These are phyloP conservation scores for Magnaporthiopsis incrustans DNA, from an alignment of 2,329 filamentous ascomycete species.

Conservation along the genomic window DNA sequence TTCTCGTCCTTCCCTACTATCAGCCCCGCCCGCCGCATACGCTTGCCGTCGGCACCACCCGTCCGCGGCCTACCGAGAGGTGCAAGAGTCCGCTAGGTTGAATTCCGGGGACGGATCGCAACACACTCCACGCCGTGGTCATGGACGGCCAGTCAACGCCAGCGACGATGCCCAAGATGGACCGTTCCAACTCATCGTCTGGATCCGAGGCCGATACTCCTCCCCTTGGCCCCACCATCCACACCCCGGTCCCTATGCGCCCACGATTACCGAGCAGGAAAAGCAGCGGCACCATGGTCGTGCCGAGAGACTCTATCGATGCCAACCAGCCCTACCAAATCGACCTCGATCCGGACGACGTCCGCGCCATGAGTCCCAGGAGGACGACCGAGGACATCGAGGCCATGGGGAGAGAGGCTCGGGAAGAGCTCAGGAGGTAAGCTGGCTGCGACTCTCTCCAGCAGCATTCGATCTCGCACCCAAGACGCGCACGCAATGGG, in stretches of 20 bases:
- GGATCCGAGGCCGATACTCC: constrained; percentile 21
- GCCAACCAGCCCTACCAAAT: constrained; percentile 66
- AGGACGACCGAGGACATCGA: constrained; percentile 87
- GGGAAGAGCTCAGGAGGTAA: constrained; percentile 55
- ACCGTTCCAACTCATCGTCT: constrained; percentile 26
- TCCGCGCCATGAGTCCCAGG: constrained; percentile 88
- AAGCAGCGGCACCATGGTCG: constrained; percentile 75
- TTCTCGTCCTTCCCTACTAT: not conserved
- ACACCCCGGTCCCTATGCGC: constrained; percentile 46
- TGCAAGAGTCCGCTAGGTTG: not conserved
- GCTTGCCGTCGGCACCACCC: not conserved
- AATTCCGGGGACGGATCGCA: not conserved
- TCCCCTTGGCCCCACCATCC: constrained; percentile 24
- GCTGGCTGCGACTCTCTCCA: constrained; percentile 12
- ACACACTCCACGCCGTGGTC: not conserved
- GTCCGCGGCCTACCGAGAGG: not conserved
- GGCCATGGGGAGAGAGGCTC: constrained; percentile 73
- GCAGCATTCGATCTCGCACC: constrained; percentile 10
- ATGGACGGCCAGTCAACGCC: not conserved
- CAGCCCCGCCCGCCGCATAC: not conserved
- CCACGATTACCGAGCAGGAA: constrained; percentile 66
- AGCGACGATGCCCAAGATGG: constrained; percentile 14
- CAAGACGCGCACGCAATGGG: not conserved
- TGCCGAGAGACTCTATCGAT: constrained; percentile 62
- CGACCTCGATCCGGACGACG: constrained; percentile 78